phyloP scores from a whole-genome alignment of 2,329 filamentous ascomycete species.

The Didymella lethalis region DNA sequence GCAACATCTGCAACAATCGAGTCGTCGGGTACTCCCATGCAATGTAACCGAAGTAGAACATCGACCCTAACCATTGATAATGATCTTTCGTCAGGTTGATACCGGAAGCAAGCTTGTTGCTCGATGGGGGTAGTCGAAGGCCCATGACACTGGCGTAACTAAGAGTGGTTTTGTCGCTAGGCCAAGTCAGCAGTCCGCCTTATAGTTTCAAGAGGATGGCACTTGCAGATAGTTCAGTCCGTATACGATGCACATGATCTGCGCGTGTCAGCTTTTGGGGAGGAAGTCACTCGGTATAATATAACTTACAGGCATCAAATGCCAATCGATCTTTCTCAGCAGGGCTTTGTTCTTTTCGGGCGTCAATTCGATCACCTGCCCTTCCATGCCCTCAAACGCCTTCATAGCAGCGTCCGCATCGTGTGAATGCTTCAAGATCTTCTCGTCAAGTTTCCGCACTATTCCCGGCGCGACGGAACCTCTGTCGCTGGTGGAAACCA shows the following conservation, averaged over 20 bases:
- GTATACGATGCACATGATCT: slow-evolving; percentile 65
- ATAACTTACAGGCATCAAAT: slow-evolving; percentile 61
- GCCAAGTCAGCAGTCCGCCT: too few relatives aligned
- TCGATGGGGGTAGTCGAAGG: slow-evolving; percentile 47
- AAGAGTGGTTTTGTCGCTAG: slow-evolving; percentile 61
- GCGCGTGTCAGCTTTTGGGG: background rate
- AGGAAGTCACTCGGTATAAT: background rate
- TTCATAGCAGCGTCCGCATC: slow-evolving; percentile 69
- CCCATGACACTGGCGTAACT: slow-evolving; percentile 63
- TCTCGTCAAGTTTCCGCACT: slow-evolving; percentile 33
- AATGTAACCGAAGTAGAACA: slow-evolving; percentile 64
- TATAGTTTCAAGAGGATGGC: too few relatives aligned
- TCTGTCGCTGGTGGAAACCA: slow-evolving; percentile 18
- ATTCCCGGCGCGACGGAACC: slow-evolving; percentile 18
- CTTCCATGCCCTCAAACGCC: slow-evolving; percentile 59
- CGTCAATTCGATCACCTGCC: slow-evolving; percentile 62
- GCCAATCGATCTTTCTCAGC: slow-evolving; percentile 68
- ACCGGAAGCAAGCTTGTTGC: slow-evolving; percentile 48
- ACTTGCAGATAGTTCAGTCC: slow-evolving; percentile 60
- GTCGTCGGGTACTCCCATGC: slow-evolving; percentile 73
- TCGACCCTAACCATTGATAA: slow-evolving; percentile 60
- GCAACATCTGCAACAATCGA: slow-evolving; percentile 68
- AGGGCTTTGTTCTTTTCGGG: slow-evolving; percentile 66
- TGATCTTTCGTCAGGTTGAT: slow-evolving; percentile 58
- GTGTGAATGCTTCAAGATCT: slow-evolving; percentile 58